Evolutionary conservation across 2,329 filamentous ascomycete species (phyloP), one percentile per base, ranked within the genome.

Genomic region (Zymoseptoria pseudotritici): DNA sequence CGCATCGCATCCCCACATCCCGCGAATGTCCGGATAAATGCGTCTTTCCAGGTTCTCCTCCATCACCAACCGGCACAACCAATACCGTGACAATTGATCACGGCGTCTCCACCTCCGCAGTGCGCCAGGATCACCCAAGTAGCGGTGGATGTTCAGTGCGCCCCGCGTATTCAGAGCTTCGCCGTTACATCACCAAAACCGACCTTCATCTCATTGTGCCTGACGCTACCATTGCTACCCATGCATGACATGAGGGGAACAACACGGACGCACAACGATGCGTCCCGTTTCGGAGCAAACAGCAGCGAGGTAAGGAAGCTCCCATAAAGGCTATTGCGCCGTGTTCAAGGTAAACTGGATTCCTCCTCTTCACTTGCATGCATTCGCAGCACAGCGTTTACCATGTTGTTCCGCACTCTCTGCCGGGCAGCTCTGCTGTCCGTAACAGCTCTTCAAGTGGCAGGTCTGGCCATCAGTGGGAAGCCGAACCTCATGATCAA

Each of bases 401-500:
- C 20, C 31, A 71, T 72, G 67, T 57, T 70, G 59, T 69, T 68
- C 55, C 58, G 53, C 9, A 67, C 62, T 42, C 54, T 71, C 19
- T 60, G 60, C 46, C 62, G 66, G 57, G 65, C 67, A 50, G 66
- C 67, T 55, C 49, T 68, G 54, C 65, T 72, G 61, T 63, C 65
- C 51, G 29, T 60, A 49, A 59, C 58, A 10, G 63, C 67, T 10
- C 29, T 67, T 2, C 64, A 66, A 55, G 65, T 64, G 11, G 61
- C 66, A 60, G 80, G 79, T 57, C 72, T 80, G 60, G 74, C 79
- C 11, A 73, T 83, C 60, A 79, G 76, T 42, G 79, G 80, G 60
- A 78, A 77, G 58, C 73, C 79, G 10, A 77, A 80, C 65, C 71
- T 78, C 20, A 76, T 80, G 62, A 81, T 82, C 49, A 73, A 78